A percentile compares a stretch with the other conserved stretches of the same genome.
Evolutionary conservation across 1,139 yeast species (phyloP).

Genomic region (Saccharomyces hybrid): DNA sequence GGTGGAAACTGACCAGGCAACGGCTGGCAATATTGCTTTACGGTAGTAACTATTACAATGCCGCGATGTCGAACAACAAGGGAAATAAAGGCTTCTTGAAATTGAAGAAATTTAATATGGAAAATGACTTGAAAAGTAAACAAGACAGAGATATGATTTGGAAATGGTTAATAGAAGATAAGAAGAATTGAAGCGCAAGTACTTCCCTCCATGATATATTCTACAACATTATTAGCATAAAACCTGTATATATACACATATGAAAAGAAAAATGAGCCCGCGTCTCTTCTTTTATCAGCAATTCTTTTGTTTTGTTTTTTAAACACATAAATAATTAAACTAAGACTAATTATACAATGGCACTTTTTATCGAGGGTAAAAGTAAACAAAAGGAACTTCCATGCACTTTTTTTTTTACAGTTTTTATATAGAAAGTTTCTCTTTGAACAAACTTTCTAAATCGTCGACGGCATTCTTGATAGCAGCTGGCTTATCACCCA

Average conservation of each 20-base stretch:
- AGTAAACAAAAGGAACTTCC: background rate
- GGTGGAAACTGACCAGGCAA: background rate
- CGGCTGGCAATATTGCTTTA: background rate
- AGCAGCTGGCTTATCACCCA: slow-evolving; percentile 76
- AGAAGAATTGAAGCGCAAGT: slow-evolving; percentile 29
- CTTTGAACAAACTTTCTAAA: slow-evolving; percentile 50
- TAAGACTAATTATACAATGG: background rate
- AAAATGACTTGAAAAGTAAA: slow-evolving; percentile 24
- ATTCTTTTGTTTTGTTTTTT: background rate
- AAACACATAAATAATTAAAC: background rate
- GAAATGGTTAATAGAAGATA: slow-evolving; percentile 67
- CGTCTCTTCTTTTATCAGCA: background rate
- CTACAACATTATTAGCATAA: background rate
- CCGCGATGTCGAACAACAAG: background rate
- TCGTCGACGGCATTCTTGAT: slow-evolving; percentile 66
- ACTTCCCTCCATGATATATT: background rate
- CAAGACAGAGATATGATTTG: slow-evolving; percentile 55
- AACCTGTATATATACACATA: background rate
- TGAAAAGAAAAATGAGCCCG: background rate
- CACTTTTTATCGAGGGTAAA: background rate
- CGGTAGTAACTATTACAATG: background rate
- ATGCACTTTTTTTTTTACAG: background rate
- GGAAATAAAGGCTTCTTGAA: background rate
- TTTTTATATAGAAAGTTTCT: slow-evolving; percentile 39
- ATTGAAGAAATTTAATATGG: background rate